A percentile compares a stretch with the other conserved stretches of the same genome.
phyloP scores from a whole-genome alignment of 2,329 filamentous ascomycete species.

The Coleophoma cylindrospora region DNA sequence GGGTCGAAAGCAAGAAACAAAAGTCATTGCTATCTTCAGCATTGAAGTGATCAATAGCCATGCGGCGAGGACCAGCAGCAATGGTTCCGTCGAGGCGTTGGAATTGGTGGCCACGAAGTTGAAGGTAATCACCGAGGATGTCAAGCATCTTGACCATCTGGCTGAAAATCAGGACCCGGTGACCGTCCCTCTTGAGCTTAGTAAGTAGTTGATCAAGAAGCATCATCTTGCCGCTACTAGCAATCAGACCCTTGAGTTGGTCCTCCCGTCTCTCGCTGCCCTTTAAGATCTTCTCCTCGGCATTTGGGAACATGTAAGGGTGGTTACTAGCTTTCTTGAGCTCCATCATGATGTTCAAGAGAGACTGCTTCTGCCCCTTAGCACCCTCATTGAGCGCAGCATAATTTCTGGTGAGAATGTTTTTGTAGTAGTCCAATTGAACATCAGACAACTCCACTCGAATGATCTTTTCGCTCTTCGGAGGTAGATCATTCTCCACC shows the following conservation, averaged over 20 bases:
- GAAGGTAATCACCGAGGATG: constrained; percentile 90
- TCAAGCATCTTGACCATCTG: constrained; percentile 99
- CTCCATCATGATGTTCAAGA: constrained; percentile 99
- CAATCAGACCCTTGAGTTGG: constrained; percentile 85
- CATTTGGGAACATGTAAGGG: constrained; percentile 94
- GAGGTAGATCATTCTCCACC: constrained; percentile 91
- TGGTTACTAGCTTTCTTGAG: constrained; percentile 99
- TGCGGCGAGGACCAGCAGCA: constrained; percentile 76
- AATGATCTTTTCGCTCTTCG: constrained; percentile 98
- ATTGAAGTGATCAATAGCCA: constrained; percentile 98
- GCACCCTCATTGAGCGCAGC: constrained; percentile 86
- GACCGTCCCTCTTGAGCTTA: constrained; percentile 88
- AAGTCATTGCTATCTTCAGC: constrained; percentile 95
- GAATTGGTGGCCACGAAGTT: constrained; percentile 88
- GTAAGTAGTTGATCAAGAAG: constrained; percentile 89
- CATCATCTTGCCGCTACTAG: constrained; percentile 99
- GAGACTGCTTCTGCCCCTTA: constrained; percentile 86
- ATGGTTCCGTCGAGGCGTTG: constrained; percentile 96
- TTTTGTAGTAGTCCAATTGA: constrained; percentile 97
- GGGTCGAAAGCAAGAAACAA: constrained; percentile 90
- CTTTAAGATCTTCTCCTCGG: constrained; percentile 81
- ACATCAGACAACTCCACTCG: constrained; percentile 95
- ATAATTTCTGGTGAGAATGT: constrained; percentile 95
- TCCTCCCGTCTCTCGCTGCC: constrained; percentile 82
- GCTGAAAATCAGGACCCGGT: constrained; percentile 96